Evolutionary conservation across 371 early-diverging fungal species (phyloP), one percentile per base, ranked within the genome.

Genomic region (Mortierella sp.): DNA sequence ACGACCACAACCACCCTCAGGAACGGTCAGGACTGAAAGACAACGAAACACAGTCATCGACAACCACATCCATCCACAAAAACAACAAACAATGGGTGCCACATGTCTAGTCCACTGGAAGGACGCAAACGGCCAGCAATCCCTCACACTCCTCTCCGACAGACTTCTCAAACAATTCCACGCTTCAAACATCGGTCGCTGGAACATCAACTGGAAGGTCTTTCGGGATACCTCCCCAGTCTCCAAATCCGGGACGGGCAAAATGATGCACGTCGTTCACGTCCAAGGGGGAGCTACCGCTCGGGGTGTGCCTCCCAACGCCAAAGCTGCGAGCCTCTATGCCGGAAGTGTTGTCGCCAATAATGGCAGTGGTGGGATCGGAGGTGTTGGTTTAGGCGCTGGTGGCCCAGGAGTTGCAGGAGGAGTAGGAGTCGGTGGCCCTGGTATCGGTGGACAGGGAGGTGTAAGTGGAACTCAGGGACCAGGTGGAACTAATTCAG

Each of bases 201-300:
- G 87, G 87, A 77, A 77, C 46, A 86, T 86, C 74, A 82, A 78
- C 80, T 86, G 87, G 87, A 86, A 86, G 32, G 87, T 86, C 58
- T 82, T 72, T 44, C 71, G 87, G 7, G 87, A 86, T 76, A 86
- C 75, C 41, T 76, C 75, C 38, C 86, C 82, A 7, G 87, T 86
- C 41, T 86, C 87, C 4, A 86, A 86, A 75, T 86, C 87, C 0
- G 87, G 87, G 8, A 82, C 87, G 1, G 87, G 87, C 21, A 86
- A 86, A 75, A 86, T 86, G 82, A 77, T 86, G 75, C 87, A 86
- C 46, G 29, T 86, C 21, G 87, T 86, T 41, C 80, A 86, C 55
- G 87, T 86, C 27, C 87, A 86, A 32, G 87, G 87, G 0, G 87
- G 87, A 5, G 80, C 87, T 1, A 80, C 87, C 2, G 76, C 83